Evolutionary conservation across 2,329 filamentous ascomycete species (phyloP).

Genomic region (Penicillium sp.): DNA sequence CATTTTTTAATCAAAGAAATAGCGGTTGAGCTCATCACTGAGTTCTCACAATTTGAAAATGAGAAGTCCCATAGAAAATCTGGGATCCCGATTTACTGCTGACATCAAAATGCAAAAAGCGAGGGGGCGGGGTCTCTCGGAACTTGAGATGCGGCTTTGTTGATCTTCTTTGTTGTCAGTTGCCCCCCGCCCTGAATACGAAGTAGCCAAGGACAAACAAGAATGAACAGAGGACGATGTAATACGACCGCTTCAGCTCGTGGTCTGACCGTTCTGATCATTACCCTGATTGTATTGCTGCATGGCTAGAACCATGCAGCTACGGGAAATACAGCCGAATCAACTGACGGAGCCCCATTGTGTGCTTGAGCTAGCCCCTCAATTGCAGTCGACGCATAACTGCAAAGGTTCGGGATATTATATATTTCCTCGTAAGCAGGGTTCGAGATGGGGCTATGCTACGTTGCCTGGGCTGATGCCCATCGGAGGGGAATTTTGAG

Average conservation of each 20-base stretch:
- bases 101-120: not conserved
- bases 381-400: not conserved
- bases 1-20: slow-evolving; percentile 2
- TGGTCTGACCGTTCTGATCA: not conserved
- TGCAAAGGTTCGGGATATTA: rapidly evolving
- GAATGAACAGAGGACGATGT: not conserved
- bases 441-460: not conserved
- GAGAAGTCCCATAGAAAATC: too few species aligned
- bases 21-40: not conserved
- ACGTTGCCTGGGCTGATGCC: not conserved
- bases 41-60: not conserved
- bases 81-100: not conserved
- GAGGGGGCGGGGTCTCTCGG: not conserved
- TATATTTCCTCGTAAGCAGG: not conserved
- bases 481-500: not conserved
- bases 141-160: slow-evolving; percentile 10
- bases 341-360: slow-evolving; percentile 2
- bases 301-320: not conserved
- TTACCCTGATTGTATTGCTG: not conserved
- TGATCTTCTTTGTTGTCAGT: slow-evolving; percentile 6
- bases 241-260: not conserved
- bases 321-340: slow-evolving; percentile 2
- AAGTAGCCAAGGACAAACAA: not conserved
- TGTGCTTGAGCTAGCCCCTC: slow-evolving; percentile 9
- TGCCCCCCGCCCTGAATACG: not conserved